Conservation (phyloP, 1,139 yeast genomes). For the Lodderomyces elongisporus region DNA sequence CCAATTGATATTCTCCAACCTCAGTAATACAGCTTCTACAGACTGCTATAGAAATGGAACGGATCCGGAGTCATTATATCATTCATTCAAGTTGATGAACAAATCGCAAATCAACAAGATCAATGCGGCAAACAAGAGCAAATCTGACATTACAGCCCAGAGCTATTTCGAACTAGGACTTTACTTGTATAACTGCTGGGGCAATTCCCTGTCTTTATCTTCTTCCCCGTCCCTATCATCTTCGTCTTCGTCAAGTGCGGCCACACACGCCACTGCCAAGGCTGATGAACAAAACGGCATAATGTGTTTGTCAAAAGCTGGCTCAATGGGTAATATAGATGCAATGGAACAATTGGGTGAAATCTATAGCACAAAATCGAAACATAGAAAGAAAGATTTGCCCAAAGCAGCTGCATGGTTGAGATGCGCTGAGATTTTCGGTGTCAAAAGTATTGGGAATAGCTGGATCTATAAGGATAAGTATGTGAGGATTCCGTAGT, state of each 20-base stretch:
- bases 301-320: slow-evolving; percentile 60
- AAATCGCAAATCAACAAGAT: slow-evolving; percentile 25
- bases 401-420: slow-evolving; percentile 68
- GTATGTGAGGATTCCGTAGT: slow-evolving; percentile 29
- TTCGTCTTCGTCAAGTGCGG: too few species aligned
- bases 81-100: slow-evolving; percentile 23
- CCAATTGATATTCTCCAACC: slow-evolving; percentile 21
- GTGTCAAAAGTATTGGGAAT: slow-evolving; percentile 62
- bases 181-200: slow-evolving; percentile 57
- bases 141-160: slow-evolving; percentile 26
- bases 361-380: slow-evolving; percentile 58
- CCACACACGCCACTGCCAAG: slow-evolving; percentile 23
- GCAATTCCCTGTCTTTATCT: slow-evolving; percentile 23
- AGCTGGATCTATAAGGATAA: slow-evolving; percentile 77
- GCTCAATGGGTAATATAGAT: slow-evolving; percentile 62
- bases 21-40: slow-evolving; percentile 15
- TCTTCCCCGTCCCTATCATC: not conserved
- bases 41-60: slow-evolving; percentile 19
- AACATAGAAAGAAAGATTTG: slow-evolving; percentile 52
- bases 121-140: slow-evolving; percentile 21
- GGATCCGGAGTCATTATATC: slow-evolving; percentile 27
- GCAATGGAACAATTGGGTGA: slow-evolving; percentile 72
- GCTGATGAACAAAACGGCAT: slow-evolving; percentile 55
- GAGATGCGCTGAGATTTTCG: slow-evolving; percentile 61
- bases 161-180: slow-evolving; percentile 57